Evolutionary conservation across 164 flowering plant species (phyloP).

Genomic region (Vitis labrusca): DNA sequence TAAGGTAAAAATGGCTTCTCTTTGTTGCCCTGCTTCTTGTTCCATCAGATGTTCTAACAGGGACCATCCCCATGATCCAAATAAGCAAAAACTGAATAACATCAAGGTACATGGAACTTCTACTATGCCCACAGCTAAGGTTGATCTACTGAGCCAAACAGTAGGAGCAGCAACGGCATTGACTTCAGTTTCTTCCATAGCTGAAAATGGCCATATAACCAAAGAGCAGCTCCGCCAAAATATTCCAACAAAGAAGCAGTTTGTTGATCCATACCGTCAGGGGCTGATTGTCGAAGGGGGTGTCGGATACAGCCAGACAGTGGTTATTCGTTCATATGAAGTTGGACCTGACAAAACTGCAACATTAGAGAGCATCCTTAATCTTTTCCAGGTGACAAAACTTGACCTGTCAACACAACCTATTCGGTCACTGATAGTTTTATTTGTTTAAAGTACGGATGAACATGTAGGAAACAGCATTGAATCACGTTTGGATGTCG

Average conservation of each 20-base stretch:
- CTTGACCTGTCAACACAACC: neutral
- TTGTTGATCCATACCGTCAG: constrained; percentile 48
- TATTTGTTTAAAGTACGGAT: neutral
- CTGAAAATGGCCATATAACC: constrained; percentile 10
- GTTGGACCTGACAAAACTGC: constrained; percentile 71
- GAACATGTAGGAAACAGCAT: constrained; percentile 57
- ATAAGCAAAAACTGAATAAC: constrained; percentile 22
- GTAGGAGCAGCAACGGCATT: constrained; percentile 21
- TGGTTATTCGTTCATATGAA: constrained; percentile 67
- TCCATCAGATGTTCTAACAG: constrained; percentile 12
- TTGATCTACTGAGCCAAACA: constrained; percentile 22
- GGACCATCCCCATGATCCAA: constrained; percentile 22
- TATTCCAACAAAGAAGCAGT: constrained; percentile 53
- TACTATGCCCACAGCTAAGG: constrained; percentile 12
- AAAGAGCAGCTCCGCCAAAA: constrained; percentile 34
- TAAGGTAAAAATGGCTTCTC: constrained; percentile 18
- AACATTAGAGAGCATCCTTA: constrained; percentile 62
- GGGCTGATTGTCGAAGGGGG: constrained; percentile 55
- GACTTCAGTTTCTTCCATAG: constrained; percentile 12
- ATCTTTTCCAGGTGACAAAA: constrained; percentile 55
- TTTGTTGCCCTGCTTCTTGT: constrained; percentile 10
- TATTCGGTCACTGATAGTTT: neutral
- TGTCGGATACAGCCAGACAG: constrained; percentile 61
- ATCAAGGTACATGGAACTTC: constrained; percentile 33
- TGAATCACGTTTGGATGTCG: constrained; percentile 61